Percentiles rank a stretch among this genome's conserved stretches.
Evolutionary conservation across 2,329 filamentous ascomycete species (phyloP).

Genomic region (Fusarium fracticaudum): DNA sequence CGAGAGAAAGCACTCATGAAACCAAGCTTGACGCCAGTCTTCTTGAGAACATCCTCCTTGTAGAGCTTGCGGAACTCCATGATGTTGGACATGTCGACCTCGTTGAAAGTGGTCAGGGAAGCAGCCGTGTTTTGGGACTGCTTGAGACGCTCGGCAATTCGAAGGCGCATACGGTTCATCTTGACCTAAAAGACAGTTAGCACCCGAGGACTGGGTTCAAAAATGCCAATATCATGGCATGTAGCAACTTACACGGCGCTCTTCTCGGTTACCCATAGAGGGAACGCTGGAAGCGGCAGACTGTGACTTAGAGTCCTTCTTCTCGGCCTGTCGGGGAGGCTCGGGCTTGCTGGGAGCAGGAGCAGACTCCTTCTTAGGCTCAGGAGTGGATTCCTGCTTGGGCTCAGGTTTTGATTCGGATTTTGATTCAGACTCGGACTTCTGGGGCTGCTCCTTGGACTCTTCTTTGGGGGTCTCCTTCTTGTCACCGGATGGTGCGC

Average conservation of each 20-base stretch:
- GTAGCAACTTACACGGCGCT: conserved; percentile 76
- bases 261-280: conserved; percentile 77
- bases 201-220: background rate
- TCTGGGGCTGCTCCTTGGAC: conserved; percentile 50
- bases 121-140: conserved; percentile 99
- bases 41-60: conserved; percentile 96
- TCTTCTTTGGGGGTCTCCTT: conserved; percentile 46
- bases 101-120: conserved; percentile 97
- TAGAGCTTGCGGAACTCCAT: conserved; percentile 98
- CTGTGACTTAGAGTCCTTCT: conserved; percentile 41
- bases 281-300: conserved; percentile 44
- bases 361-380: conserved; percentile 48
- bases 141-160: conserved; percentile 97
- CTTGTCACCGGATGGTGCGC: conserved; percentile 55
- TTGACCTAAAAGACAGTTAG: conserved; percentile 73
- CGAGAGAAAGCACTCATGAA: conserved; percentile 99
- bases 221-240: background rate
- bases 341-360: conserved; percentile 42
- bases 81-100: conserved; percentile 97
- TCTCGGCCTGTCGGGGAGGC: conserved; percentile 34
- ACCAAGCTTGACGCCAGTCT: conserved; percentile 96
- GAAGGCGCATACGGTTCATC: conserved; percentile 99
- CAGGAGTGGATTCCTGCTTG: conserved; percentile 43
- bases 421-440: conserved; percentile 49
- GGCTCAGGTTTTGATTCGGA: conserved; percentile 49